Base-by-base conservation (phyloP, 768 basidiomycete genomes). In the Hygrophorus russula region DNA sequence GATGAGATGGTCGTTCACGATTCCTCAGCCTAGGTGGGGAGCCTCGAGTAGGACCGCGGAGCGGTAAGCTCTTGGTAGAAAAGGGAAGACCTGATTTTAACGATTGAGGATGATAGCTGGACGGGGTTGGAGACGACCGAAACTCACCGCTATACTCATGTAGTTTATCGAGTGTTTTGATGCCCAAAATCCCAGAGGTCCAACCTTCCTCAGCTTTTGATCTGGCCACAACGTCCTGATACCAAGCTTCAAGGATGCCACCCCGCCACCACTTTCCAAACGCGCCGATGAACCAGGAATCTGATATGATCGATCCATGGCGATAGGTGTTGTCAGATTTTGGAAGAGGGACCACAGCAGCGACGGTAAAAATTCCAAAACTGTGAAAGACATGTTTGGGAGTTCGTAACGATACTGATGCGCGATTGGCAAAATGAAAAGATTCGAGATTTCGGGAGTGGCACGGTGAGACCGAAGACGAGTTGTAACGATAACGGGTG, bases 241-340 rank as follows among this genome's bases (percentile, higher is more conserved):
- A 86, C 80, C 82, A 84, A n/a, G 78, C 70, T 49, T 87, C 81
- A 45, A 89, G 67, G n/a, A 76, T 63, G 32, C 86, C 87, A 36
- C 83, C 88, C 37, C 82, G 68, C 82, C 86, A 93, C 91, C 91
- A 94, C 49, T 73, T 78, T 1, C 91, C 91, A 61, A 93, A 93
- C 9, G 82, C 82, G 24, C 91, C 91, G 48, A 94, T 69, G 61
- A 87, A 94, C 84, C 89, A 90, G 29, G 82, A 78, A 61, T 92
- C 84, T 20, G 78, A 72, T 46, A 80, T 65, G 50, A 77, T 68
- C 50, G 71, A 67, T 45, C 58, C 62, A 52, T 76, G 71, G 24
- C 63, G 57, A 56, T 70, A 44, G 32, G 52, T 42, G 14, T 49
- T 47, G 29, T 55, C 51, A 14, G 53, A 53, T 56, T 66, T 67